Percentiles rank a stretch among this genome's conserved stretches.
Evolutionary conservation across 2,329 filamentous ascomycete species (phyloP).

Genomic region (Alternaria solani): DNA sequence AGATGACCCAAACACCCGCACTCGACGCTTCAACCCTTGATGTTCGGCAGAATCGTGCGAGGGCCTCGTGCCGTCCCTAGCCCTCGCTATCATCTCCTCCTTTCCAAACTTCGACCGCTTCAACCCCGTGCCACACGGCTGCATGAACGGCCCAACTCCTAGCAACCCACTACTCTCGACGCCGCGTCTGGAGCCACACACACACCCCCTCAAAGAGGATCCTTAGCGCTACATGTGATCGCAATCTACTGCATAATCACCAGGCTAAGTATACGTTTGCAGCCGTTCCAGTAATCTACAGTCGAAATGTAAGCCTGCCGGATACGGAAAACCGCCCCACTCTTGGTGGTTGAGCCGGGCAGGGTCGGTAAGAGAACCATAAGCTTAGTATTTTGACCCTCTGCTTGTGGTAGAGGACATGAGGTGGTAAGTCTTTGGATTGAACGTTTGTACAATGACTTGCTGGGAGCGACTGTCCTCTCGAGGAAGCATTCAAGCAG

Average conservation of each 20-base stretch:
- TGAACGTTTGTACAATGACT: not conserved
- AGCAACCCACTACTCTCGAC: constrained; percentile 8
- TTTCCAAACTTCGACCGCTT: constrained; percentile 4
- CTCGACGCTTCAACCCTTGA: not conserved
- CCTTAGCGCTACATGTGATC: constrained; percentile 25
- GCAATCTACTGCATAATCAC: constrained; percentile 21
- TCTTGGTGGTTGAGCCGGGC: not conserved
- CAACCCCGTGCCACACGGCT: constrained; percentile 11
- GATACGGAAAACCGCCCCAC: constrained; percentile 31
- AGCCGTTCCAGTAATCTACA: constrained; percentile 47
- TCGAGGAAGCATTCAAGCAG: not conserved
- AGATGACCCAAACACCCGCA: not conserved
- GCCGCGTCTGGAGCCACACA: not conserved
- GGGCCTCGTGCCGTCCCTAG: not conserved
- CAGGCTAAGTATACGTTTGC: constrained; percentile 39
- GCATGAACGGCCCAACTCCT: constrained; percentile 14
- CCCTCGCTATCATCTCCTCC: not conserved
- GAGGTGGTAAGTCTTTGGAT: not conserved
- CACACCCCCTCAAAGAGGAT: not conserved
- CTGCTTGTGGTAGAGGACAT: not conserved
- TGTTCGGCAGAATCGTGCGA: too few relatives aligned
- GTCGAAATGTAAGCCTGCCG: constrained; percentile 23
- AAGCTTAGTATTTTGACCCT: not conserved
- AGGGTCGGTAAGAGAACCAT: constrained; percentile 1
- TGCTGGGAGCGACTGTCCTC: not conserved